Base-by-base conservation (phyloP, 2,329 filamentous ascomycete species). In the Botrytis elliptica region DNA sequence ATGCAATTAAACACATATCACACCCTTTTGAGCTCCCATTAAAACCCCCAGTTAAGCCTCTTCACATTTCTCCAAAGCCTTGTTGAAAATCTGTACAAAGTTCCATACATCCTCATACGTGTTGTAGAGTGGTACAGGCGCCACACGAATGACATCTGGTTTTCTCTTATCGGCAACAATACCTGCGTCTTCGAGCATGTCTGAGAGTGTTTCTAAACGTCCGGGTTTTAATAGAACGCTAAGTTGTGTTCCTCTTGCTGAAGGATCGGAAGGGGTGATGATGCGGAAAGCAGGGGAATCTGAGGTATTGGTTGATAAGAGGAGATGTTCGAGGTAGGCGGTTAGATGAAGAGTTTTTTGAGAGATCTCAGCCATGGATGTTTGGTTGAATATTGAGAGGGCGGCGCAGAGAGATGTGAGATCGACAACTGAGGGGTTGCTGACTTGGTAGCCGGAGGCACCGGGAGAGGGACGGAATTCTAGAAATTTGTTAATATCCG, bases 121-220 rank as follows among this genome's bases (percentile, higher is more conserved):
- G 79, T 95, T 95, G 83, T 97, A 97, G 77, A 97, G 82, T 14
- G 94, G 94, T 60, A 92, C 91, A 1, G 95, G 94, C 2, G 94
- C 93, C 1, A 97, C 90, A 2, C 94, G 86, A 69, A 97, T 91
- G 25, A 97, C 94, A 80, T 95, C 91, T 1, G 95, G 94, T 81
- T 93, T 93, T 74, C 94, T 86, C 86, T 96, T 92, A 80, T 97
- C 94, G 55, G 93, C 90, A 1, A 97, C 88, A 3, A 96, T 90
- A 1, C 91, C 92, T 2, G 88, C 87, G 20, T 88, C 86, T 77
- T 93, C 89, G 42, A 97, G 81, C 42, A 86, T 86, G 62, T 85
- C 84, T 74, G 89, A 86, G 3, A 97, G 89, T 10, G 80, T 80
- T n/a, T 95, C 93, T 72, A 97, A 83, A 70, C 96, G 79, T 0